These are phyloP conservation scores for Carex parvula DNA, from an alignment of 176 grass and related monocot species.

Conservation along the genomic window DNA sequence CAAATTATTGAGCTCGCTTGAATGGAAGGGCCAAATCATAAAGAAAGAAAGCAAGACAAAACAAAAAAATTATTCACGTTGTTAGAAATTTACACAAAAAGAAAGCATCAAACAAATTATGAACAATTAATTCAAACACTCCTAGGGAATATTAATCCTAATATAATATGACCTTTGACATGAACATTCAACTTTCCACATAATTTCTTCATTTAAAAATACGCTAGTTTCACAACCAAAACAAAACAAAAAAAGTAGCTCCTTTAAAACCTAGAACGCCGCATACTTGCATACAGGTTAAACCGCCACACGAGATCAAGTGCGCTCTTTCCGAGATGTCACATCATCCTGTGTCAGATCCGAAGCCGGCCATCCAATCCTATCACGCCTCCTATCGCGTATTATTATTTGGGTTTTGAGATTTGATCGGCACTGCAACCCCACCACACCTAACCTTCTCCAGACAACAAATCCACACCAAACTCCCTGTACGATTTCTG, in stretches of 20 bases:
- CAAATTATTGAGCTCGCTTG: no score
- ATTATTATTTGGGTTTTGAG: neutral
- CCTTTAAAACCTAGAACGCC: neutral
- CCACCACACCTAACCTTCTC: constrained; percentile 10
- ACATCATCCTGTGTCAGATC: constrained; percentile 22
- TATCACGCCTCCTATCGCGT: neutral
- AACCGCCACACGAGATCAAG: neutral
- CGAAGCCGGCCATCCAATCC: constrained; percentile 26
- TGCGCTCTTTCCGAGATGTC: neutral
- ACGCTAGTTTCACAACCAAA: neutral
- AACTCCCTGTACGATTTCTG: neutral
- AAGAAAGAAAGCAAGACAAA: no score
- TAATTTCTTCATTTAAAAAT: neutral
- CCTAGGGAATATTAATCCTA: no score
- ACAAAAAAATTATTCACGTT: no score
- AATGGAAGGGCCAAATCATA: no score
- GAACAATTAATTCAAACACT: no score
- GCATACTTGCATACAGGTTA: neutral
- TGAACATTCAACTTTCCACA: neutral
- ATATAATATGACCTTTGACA: no score
- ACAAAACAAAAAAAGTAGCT: neutral
- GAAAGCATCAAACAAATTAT: no score
- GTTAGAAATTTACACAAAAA: no score
- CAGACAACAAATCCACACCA: constrained; percentile 13
- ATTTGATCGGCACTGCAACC: neutral